Base-by-base conservation (phyloP, 2,329 filamentous ascomycete species). In the Colletotrichum siamense region DNA sequence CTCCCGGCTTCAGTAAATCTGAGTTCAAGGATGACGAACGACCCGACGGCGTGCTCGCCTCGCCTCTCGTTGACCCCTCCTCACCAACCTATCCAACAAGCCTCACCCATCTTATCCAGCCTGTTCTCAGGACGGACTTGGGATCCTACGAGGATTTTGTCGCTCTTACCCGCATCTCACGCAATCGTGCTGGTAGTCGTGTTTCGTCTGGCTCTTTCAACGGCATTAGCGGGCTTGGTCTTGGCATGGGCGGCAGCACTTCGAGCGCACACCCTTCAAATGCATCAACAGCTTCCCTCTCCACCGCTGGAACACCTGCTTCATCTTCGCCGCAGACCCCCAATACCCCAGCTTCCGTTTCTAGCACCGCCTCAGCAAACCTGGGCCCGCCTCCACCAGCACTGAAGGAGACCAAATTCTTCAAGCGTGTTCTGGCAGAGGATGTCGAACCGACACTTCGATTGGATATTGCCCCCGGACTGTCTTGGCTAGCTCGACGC, bases 401-500 rank as follows among this genome's bases (percentile, higher is more conserved):
- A 6, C 87, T 99, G 55, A 98, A 97, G 82, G 97, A 99, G 73
- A 95, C 94, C 32, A 95, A 94, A 79, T 99, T 99, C 82, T 99
- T 96, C 87, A 99, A 99, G 87, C 93, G 97, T 63, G 93, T 93
- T 8, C 85, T 99, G 30, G 90, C 92, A 24, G 97, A 99, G 84
- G 97, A 99, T 82, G 95, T 99, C 73, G 97, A 99, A 82, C 97
- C 97, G 1, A 98, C 97, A 0, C 87, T 99, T 12, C 93, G 97
- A 57, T 91, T 99, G 5, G 97, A 99, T 83, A 91, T 92, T 4
- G 96, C 97, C 0, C 97, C 97, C 0, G 95, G 96, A 1, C 91
- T 99, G 32, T 98, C 96, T 1, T 99, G 97, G 95, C 90, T 99
- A 63, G 96, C 95, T 65, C 94, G 96, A 62, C 93, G 97, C 73